Conservation (phyloP, 164 flowering plant species). For the Annona squamosa region DNA sequence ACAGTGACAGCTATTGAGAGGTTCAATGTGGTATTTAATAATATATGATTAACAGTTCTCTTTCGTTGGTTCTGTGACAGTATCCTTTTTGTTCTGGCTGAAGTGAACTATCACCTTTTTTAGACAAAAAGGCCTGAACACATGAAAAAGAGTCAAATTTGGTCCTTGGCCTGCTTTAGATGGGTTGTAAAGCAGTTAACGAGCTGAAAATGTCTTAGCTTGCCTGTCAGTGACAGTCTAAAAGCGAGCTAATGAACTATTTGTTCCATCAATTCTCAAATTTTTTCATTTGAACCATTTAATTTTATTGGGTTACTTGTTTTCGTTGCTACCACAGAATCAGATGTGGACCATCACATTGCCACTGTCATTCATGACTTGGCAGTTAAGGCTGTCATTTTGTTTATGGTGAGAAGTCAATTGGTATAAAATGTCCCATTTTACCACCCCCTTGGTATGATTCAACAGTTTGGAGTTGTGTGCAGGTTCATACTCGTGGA, state of each 20-base stretch:
- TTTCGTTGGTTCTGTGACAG: not conserved
- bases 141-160: not conserved
- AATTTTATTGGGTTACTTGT: too few species aligned
- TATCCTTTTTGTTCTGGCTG: not conserved
- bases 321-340: not conserved
- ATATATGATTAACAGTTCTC: not conserved
- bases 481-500: too few species aligned
- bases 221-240: not conserved
- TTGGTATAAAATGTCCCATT: too few species aligned
- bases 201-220: not conserved
- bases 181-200: not conserved
- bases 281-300: too few species aligned
- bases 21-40: conserved; percentile 25
- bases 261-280: too few species aligned
- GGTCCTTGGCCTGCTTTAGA: not conserved
- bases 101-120: not conserved
- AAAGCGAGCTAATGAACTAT: too few species aligned
- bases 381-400: not conserved
- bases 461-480: too few species aligned
- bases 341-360: not conserved
- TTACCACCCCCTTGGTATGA: too few species aligned
- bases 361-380: not conserved
- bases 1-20: conserved; percentile 15
- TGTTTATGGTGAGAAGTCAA: not conserved
- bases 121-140: not conserved